These are phyloP conservation scores for Phascolomyces articulosus DNA, from an alignment of 371 early-diverging fungal species.

Conservation along the genomic window DNA sequence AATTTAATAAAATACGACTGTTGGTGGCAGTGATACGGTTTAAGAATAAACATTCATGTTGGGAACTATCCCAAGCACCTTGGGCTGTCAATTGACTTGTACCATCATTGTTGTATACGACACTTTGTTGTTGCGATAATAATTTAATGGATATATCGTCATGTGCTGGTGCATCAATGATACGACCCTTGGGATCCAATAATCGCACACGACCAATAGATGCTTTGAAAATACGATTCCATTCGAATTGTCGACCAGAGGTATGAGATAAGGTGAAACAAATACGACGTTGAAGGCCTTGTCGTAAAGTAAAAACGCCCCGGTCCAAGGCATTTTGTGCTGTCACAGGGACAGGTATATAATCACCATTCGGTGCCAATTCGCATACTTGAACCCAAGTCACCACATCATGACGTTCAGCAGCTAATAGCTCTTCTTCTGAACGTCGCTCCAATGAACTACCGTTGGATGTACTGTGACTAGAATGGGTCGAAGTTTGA, in stretches of 20 bases:
- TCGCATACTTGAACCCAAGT: conserved; percentile 76
- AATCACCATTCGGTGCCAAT: conserved; percentile 70
- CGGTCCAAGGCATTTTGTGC: conserved; percentile 52
- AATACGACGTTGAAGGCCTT: conserved; percentile 87
- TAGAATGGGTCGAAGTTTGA: conserved; percentile 2
- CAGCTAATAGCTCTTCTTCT: conserved; percentile 62
- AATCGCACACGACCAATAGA: conserved; percentile 67
- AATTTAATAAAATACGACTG: conserved; percentile 60
- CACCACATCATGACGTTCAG: conserved; percentile 74
- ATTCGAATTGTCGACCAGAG: conserved; percentile 68
- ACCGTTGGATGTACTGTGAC: conserved; percentile 5
- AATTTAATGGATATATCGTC: conserved; percentile 31
- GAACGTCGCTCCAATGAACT: conserved; percentile 51
- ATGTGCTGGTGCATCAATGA: conserved; percentile 49
- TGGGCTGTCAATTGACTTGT: conserved; percentile 53
- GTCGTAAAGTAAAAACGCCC: conserved; percentile 75
- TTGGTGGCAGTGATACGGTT: conserved; percentile 74
- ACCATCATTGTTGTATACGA: conserved; percentile 50
- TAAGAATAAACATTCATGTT: conserved; percentile 74
- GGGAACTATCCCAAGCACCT: conserved; percentile 84
- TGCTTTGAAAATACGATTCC: conserved; percentile 40
- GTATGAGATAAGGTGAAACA: conserved; percentile 67
- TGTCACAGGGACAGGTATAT: conserved; percentile 72
- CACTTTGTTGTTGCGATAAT: conserved; percentile 47
- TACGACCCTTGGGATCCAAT: conserved; percentile 66